Evolutionary conservation across 139 green algal genomes (phyloP).

Genomic region (Chlamydomonas eustigma): DNA sequence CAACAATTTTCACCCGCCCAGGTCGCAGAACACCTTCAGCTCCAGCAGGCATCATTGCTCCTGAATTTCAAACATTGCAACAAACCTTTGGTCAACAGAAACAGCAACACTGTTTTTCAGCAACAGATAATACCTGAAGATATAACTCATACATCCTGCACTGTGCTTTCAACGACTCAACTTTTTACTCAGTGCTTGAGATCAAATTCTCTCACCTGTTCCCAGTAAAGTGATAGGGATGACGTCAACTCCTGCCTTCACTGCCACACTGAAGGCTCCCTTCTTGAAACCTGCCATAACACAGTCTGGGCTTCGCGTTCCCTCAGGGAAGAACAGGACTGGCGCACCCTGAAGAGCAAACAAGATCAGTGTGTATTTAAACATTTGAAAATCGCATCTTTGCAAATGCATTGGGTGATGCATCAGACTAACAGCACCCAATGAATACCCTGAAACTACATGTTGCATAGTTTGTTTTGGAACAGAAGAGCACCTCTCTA

Average conservation of each 20-base stretch:
- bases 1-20: conserved; percentile 68
- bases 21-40: conserved; percentile 69
- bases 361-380: background rate
- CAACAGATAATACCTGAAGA: too few relatives aligned
- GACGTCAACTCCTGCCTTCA: conserved; percentile 81
- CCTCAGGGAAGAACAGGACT: conserved; percentile 51
- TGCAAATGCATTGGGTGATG: background rate
- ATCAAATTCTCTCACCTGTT: too few relatives aligned
- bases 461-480: too few relatives aligned
- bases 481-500: too few relatives aligned
- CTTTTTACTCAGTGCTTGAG: too few relatives aligned
- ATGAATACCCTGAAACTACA: too few relatives aligned
- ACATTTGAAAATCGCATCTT: background rate
- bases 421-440: too few relatives aligned
- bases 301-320: conserved; percentile 44
- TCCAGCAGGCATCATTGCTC: conserved; percentile 82
- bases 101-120: too few relatives aligned
- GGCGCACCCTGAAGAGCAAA: conserved; percentile 21
- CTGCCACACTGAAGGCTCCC: conserved; percentile 91
- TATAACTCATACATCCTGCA: too few relatives aligned
- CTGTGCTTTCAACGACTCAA: too few relatives aligned
- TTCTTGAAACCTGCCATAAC: conserved; percentile 85
- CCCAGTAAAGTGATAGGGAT: conserved; percentile 88
- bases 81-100: background rate
- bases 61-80: background rate